Conservation (phyloP, 2,329 filamentous ascomycete species). For the Hirsutella thompsonii region DNA sequence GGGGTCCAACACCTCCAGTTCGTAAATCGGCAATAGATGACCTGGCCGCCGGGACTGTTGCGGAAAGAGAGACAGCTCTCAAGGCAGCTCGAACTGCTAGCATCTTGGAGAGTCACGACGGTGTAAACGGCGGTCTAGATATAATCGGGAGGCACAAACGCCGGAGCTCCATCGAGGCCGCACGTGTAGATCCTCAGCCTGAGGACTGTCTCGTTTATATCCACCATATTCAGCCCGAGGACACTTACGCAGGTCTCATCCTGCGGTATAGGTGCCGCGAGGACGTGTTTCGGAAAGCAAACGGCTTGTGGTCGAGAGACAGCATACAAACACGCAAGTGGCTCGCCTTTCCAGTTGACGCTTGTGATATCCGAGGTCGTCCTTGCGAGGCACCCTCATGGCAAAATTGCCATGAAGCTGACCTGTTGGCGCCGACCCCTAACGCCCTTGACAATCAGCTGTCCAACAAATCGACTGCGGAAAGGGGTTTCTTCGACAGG, state of each 20-base stretch:
- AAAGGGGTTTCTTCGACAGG: constrained; percentile 29
- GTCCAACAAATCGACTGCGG: constrained; percentile 12
- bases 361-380: constrained; percentile 71
- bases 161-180: constrained; percentile 54
- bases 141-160: constrained; percentile 46
- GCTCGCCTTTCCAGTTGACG: constrained; percentile 77
- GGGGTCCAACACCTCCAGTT: constrained; percentile 38
- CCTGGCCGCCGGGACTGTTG: constrained; percentile 40
- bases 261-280: constrained; percentile 82
- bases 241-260: constrained; percentile 84
- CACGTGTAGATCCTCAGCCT: constrained; percentile 40
- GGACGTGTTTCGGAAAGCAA: constrained; percentile 71
- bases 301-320: constrained; percentile 90
- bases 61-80: constrained; percentile 39
- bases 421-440: constrained; percentile 36
- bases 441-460: constrained; percentile 12
- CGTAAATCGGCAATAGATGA: constrained; percentile 26
- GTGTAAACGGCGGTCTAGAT: constrained; percentile 45
- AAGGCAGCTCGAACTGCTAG: constrained; percentile 44
- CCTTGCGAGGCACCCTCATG: constrained; percentile 42
- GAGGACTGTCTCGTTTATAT: constrained; percentile 79
- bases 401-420: constrained; percentile 15
- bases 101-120: constrained; percentile 47
- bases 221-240: constrained; percentile 68
- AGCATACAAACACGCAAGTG: constrained; percentile 74